phyloP scores from a whole-genome alignment of 2,329 filamentous ascomycete species.

The Thermoascus crustaceus region DNA sequence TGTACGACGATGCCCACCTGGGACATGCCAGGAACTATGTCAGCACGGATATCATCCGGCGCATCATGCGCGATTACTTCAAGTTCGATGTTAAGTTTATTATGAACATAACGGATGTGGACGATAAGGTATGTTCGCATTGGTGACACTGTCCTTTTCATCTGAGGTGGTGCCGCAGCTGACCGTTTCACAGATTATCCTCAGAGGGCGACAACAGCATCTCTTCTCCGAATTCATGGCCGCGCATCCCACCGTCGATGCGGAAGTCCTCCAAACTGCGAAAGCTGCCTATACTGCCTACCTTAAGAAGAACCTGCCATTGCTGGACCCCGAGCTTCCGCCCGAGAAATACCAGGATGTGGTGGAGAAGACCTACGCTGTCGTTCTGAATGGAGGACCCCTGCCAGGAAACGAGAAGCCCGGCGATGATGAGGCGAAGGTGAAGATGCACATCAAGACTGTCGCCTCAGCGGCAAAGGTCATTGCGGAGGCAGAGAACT shows the following conservation, averaged over 20 bases:
- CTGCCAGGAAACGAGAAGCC: slow-evolving; percentile 48
- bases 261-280: slow-evolving; percentile 42
- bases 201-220: slow-evolving; percentile 65
- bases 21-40: slow-evolving; percentile 88
- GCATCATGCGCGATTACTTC: slow-evolving; percentile 77
- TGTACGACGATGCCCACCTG: slow-evolving; percentile 73
- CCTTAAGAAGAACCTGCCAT: slow-evolving; percentile 59
- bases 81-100: slow-evolving; percentile 76
- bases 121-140: slow-evolving; percentile 53
- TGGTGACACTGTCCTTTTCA: too few relatives aligned
- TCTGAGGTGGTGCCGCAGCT: too few relatives aligned
- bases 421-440: slow-evolving; percentile 73
- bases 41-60: slow-evolving; percentile 76
- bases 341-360: slow-evolving; percentile 42
- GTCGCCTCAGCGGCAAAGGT: slow-evolving; percentile 47
- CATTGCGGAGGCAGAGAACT: slow-evolving; percentile 30
- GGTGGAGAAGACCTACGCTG: slow-evolving; percentile 44
- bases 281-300: slow-evolving; percentile 49
- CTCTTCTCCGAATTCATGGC: slow-evolving; percentile 62
- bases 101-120: slow-evolving; percentile 86
- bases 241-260: slow-evolving; percentile 37
- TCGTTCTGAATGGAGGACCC: slow-evolving; percentile 47
- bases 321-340: slow-evolving; percentile 38
- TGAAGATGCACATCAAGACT: slow-evolving; percentile 79
- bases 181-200: slow-evolving; percentile 59